phyloP scores from a whole-genome alignment of 1,284 basidiomycete genomes.

The Ceratorhiza oryzae-sativae region DNA sequence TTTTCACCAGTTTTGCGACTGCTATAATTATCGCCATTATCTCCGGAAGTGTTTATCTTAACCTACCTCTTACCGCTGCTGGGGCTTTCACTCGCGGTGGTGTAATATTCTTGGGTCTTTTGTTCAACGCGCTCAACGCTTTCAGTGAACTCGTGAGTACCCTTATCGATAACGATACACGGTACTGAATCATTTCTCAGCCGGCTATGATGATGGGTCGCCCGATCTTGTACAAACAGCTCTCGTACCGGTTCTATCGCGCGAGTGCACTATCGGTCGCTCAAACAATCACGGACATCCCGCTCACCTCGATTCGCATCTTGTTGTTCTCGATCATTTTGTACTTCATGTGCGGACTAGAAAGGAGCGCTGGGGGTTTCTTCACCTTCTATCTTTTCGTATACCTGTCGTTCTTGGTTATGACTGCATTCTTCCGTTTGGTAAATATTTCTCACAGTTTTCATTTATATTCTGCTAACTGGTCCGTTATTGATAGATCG shows the following conservation, averaged over 20 bases:
- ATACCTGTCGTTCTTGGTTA: constrained; percentile 53
- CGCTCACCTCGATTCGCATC: constrained; percentile 56
- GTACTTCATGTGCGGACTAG: constrained; percentile 56
- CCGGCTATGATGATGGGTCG: constrained; percentile 78
- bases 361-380: constrained; percentile 55
- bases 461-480: not conserved
- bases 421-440: constrained; percentile 58
- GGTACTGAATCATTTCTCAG: constrained; percentile 43
- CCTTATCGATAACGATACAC: constrained; percentile 13
- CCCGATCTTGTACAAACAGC: constrained; percentile 68
- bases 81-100: constrained; percentile 90
- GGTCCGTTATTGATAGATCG: constrained; percentile 52
- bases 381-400: constrained; percentile 53
- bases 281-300: constrained; percentile 57
- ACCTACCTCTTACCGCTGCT: constrained; percentile 72
- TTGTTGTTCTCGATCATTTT: constrained; percentile 56
- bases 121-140: constrained; percentile 78
- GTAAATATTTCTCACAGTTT: constrained; percentile 44
- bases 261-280: constrained; percentile 76
- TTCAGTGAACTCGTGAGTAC: constrained; percentile 68
- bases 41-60: constrained; percentile 77
- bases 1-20: constrained; percentile 44
- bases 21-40: constrained; percentile 66
- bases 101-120: constrained; percentile 68
- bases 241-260: constrained; percentile 77